Evolutionary conservation across 768 basidiomycete species (phyloP), one percentile per base, ranked within the genome.

Genomic region (Rhodosporidiobolus sp.): DNA sequence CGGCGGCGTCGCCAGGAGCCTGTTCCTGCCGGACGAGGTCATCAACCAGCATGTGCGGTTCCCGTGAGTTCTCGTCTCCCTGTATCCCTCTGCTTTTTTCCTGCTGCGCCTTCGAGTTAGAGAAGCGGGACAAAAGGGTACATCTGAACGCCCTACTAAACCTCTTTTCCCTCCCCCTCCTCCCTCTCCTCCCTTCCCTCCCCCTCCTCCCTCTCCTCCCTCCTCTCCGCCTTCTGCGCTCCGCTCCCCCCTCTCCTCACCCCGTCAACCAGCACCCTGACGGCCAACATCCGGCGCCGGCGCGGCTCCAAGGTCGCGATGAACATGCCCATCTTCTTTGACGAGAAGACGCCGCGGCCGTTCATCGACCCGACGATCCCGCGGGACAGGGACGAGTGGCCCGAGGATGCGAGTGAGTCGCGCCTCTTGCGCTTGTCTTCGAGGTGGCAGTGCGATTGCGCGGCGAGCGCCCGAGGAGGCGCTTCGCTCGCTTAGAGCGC

Each of bases 21-120:
- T 97, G 65, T 98, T 98, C 84, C 85, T 99, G 26, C 92, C 94
- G 2, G 89, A 98, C 79, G 89, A 97, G 82, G 88, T 98, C 76
- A 97, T 92, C 54, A 99, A 98, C 81, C 92, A 94, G 49, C 96
- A 98, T 82, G 92, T 89, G 58, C 90, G 96, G 65, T 99, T 98
- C 83, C 95, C 94, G 96, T 98, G 77, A 83, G 93, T 88, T 65
- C n/a, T n/a, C n/a, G n/a, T n/a, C n/a, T n/a, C n/a, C n/a, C n/a
- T n/a, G n/a, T n/a, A 57, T 57, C 53, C 69, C 16, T 70, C 76
- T 74, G 70, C 22, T 5, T 35, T n/a, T 34, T 32, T 24, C 17
- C 45, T 9, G 0, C 10, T 67, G 70, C 61, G 53, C 48, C 48
- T 35, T 56, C 48, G 46, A 45, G 22, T 22, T 16, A 45, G 8